Percentiles rank a stretch among this genome's conserved stretches.
Evolutionary conservation across 768 basidiomycete genomes (phyloP).

Genomic region (Lentinula lateritia): DNA sequence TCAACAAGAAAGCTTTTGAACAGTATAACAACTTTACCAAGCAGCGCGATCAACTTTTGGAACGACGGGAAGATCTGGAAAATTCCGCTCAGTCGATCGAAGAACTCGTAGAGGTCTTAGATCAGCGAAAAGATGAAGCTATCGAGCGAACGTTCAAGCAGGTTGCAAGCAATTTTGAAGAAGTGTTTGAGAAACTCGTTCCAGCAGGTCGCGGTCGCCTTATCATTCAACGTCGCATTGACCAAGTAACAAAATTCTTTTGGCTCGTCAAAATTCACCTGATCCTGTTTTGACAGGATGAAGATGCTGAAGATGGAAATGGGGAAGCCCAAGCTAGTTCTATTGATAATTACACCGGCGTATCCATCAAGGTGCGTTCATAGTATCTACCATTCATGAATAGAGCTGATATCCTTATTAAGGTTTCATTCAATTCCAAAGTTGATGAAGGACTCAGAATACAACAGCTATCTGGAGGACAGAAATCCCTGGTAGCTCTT

Average conservation of each 20-base stretch:
- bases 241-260: constrained; percentile 48
- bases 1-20: constrained; percentile 99
- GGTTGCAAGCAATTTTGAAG: constrained; percentile 94
- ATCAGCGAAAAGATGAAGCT: constrained; percentile 97
- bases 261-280: not conserved
- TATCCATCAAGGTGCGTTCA: constrained; percentile 78
- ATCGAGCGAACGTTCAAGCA: constrained; percentile 99
- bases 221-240: constrained; percentile 89
- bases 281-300: constrained; percentile 41
- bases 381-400: not conserved
- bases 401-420: not conserved
- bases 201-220: constrained; percentile 88
- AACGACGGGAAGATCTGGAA: constrained; percentile 88
- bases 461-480: constrained; percentile 95
- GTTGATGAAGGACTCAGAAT: constrained; percentile 95
- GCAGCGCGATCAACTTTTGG: constrained; percentile 85
- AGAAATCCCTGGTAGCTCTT: constrained; percentile 94
- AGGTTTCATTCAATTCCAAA: constrained; percentile 99
- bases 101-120: constrained; percentile 88
- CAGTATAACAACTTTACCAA: constrained; percentile 98
- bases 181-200: constrained; percentile 94
- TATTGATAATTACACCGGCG: constrained; percentile 94
- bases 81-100: constrained; percentile 85
- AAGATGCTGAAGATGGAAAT: constrained; percentile 65
- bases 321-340: constrained; percentile 69